Percentiles rank a stretch among this genome's conserved stretches.
Conservation (phyloP, 2,329 filamentous ascomycete genomes). For the Pseudofabraea citricarpa region DNA sequence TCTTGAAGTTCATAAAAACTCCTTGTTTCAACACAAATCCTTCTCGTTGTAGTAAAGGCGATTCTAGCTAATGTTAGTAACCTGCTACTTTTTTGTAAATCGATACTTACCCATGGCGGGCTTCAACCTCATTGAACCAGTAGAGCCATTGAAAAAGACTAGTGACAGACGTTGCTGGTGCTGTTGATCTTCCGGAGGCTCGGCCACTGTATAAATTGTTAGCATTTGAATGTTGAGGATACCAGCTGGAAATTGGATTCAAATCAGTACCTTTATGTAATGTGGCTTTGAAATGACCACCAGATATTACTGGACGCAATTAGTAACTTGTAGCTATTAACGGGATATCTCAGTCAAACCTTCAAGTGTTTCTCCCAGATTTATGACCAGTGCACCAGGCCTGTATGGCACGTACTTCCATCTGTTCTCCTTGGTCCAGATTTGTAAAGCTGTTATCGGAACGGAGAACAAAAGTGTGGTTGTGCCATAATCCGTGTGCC, state of each 20-base stretch:
- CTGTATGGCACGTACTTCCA: slow-evolving; percentile 43
- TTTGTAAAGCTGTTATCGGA: slow-evolving; percentile 41
- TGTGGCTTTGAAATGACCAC: slow-evolving; percentile 42
- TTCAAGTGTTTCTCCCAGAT: slow-evolving; percentile 38
- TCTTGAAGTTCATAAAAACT: slow-evolving; percentile 41
- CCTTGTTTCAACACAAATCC: slow-evolving; percentile 40
- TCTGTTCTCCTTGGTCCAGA: slow-evolving; percentile 36
- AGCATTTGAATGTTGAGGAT: not conserved
- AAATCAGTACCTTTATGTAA: slow-evolving; percentile 27
- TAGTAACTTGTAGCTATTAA: no score
- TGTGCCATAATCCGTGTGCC: slow-evolving; percentile 42
- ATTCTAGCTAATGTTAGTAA: slow-evolving; percentile 18
- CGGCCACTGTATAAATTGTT: slow-evolving; percentile 26
- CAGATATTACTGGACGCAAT: slow-evolving; percentile 42
- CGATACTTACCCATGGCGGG: slow-evolving; percentile 26
- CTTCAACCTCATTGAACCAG: slow-evolving; percentile 37
- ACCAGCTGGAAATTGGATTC: not conserved
- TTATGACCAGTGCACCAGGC: slow-evolving; percentile 42
- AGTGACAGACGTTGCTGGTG: slow-evolving; percentile 36
- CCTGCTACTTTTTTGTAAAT: no score
- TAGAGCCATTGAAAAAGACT: slow-evolving; percentile 40
- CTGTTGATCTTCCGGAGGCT: slow-evolving; percentile 36
- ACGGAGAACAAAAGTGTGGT: slow-evolving; percentile 42
- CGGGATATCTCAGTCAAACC: slow-evolving; percentile 3
- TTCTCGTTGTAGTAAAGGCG: slow-evolving; percentile 34